phyloP scores from a whole-genome alignment of 768 basidiomycete species.

The Serpula lacrymans region DNA sequence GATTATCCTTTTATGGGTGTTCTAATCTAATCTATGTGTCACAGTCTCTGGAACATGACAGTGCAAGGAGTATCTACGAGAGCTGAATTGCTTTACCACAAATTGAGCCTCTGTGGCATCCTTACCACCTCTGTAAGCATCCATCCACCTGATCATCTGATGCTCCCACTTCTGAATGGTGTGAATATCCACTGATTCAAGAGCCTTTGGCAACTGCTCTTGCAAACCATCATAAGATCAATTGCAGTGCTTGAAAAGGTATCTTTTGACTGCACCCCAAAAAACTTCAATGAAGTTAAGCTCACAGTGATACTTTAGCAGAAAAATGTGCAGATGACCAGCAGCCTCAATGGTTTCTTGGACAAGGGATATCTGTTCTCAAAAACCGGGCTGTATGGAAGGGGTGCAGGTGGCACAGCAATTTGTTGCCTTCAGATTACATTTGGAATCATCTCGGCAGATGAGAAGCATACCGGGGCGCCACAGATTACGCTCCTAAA shows the following conservation, averaged over 20 bases:
- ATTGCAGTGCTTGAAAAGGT: slow-evolving; percentile 19
- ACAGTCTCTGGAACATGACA: no score
- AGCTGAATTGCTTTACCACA: no score
- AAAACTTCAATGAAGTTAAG: slow-evolving; percentile 18
- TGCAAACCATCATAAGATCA: slow-evolving; percentile 17
- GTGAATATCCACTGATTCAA: slow-evolving; percentile 13
- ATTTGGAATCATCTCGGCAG: no score
- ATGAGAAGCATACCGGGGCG: slow-evolving; percentile 4
- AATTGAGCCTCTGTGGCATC: no score
- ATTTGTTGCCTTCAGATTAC: not conserved
- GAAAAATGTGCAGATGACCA: slow-evolving; percentile 24
- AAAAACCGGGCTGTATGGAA: slow-evolving; percentile 20
- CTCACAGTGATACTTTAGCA: slow-evolving; percentile 25
- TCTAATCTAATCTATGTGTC: no score
- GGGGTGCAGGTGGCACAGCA: slow-evolving; percentile 30
- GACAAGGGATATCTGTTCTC: slow-evolving; percentile 17
- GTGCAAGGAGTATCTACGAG: no score
- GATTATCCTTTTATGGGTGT: no score
- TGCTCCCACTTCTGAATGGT: slow-evolving; percentile 12
- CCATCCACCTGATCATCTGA: slow-evolving; percentile 12
- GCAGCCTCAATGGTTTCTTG: slow-evolving; percentile 20
- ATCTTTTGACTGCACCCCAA: slow-evolving; percentile 26
- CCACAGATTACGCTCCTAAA: slow-evolving; percentile 24
- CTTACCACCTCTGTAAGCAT: slow-evolving; percentile 4
- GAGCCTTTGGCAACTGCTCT: slow-evolving; percentile 17